These are phyloP conservation scores for Cenchrus purpureus DNA, from an alignment of 176 grass and related monocot species.

Conservation along the genomic window DNA sequence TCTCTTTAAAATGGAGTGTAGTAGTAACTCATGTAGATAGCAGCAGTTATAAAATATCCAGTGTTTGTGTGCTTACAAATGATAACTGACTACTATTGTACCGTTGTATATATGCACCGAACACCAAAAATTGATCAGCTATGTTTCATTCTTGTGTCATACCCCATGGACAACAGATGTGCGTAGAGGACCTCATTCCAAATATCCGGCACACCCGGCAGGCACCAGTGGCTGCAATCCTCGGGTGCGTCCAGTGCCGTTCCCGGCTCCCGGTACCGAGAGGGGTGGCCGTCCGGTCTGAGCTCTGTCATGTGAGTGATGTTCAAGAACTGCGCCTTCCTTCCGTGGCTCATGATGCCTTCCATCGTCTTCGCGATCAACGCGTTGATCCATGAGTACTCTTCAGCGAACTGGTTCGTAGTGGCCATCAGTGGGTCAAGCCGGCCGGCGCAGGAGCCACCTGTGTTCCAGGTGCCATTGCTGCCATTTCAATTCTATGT, in stretches of 20 bases:
- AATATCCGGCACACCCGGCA: conserved; percentile 80
- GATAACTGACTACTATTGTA: no score
- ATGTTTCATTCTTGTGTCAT: background rate
- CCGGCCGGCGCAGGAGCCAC: conserved; percentile 32
- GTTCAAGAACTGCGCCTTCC: conserved; percentile 29
- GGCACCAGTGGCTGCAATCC: conserved; percentile 95
- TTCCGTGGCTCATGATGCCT: background rate
- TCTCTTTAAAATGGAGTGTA: no score
- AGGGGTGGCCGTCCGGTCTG: conserved; percentile 48
- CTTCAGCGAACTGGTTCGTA: background rate
- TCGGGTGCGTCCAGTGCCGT: conserved; percentile 49
- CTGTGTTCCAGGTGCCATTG: conserved; percentile 43
- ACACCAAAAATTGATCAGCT: no score
- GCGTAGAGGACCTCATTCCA: conserved; percentile 70
- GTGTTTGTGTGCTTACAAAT: no score
- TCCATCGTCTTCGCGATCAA: conserved; percentile 10
- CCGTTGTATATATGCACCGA: no score
- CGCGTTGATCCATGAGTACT: conserved; percentile 46
- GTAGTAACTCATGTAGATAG: no score
- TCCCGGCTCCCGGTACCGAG: conserved; percentile 37
- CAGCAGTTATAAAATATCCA: no score
- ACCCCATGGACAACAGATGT: conserved; percentile 36
- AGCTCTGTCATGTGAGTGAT: conserved; percentile 51
- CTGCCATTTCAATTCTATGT: background rate
- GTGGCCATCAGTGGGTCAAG: background rate